These are phyloP conservation scores for Novakomyces olei DNA, from an alignment of 805 yeast genomes.

Conservation along the genomic window DNA sequence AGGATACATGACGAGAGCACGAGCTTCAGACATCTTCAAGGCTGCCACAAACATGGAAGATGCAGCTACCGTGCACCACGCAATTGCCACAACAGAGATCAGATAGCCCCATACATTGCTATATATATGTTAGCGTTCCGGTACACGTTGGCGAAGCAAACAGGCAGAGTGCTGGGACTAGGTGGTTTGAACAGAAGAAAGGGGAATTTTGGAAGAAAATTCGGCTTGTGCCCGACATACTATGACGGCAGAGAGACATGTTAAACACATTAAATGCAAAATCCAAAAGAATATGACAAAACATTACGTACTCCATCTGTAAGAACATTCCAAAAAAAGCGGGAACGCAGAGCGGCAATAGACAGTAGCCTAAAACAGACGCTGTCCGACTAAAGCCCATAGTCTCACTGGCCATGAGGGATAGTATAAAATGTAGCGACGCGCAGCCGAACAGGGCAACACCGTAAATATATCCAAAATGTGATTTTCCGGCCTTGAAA, in stretches of 20 bases:
- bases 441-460: conserved; percentile 81
- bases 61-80: conserved; percentile 92
- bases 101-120: conserved; percentile 46
- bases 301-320: conserved; percentile 28
- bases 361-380: conserved; percentile 80
- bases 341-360: conserved; percentile 65
- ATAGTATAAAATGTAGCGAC: conserved; percentile 63
- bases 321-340: conserved; percentile 48
- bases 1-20: conserved; percentile 85
- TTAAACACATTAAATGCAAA: no score
- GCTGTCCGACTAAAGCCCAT: conserved; percentile 47
- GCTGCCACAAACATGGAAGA: conserved; percentile 82
- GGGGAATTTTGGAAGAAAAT: no score
- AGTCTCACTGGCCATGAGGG: conserved; percentile 44
- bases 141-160: no score
- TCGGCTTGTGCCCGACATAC: no score
- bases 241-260: no score
- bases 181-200: no score
- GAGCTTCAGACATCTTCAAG: conserved; percentile 58
- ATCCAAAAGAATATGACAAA: conserved; percentile 1
- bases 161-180: no score
- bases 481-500: conserved; percentile 58
- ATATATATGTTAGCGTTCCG: not conserved
- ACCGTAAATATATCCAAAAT: conserved; percentile 91
- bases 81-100: conserved; percentile 37